Percentiles rank a stretch among this genome's conserved stretches.
Evolutionary conservation across 768 basidiomycete genomes (phyloP).

Genomic region (Collybiopsis confluens): DNA sequence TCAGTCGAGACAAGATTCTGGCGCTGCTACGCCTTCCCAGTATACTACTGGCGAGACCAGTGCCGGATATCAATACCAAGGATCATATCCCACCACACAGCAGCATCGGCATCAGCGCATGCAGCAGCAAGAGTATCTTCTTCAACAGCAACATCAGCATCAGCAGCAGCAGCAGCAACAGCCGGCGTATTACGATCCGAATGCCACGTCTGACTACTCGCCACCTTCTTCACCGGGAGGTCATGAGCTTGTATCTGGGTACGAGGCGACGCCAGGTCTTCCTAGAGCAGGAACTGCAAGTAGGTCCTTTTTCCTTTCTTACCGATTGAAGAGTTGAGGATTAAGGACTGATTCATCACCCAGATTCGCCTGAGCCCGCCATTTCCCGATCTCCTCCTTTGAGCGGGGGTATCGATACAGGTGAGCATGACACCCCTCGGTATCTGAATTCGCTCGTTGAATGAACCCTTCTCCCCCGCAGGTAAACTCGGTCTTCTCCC

Average conservation of each 20-base stretch:
- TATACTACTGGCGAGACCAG: constrained; percentile 11
- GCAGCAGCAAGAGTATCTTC: background rate
- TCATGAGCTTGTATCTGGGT: background rate
- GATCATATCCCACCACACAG: constrained; percentile 10
- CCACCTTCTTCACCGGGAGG: background rate
- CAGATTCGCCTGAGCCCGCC: constrained; percentile 1
- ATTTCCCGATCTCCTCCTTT: constrained; percentile 18
- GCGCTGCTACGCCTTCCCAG: background rate
- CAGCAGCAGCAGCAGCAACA: constrained; percentile 17
- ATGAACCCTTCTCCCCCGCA: constrained; percentile 15
- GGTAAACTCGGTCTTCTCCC: constrained; percentile 70
- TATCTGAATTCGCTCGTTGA: no score
- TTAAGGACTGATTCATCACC: no score
- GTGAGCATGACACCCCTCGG: constrained; percentile 23
- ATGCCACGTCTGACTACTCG: constrained; percentile 14
- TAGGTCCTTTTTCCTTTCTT: background rate
- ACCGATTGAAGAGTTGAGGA: background rate
- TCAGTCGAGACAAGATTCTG: constrained; percentile 40
- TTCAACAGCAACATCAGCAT: constrained; percentile 10
- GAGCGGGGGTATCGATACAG: constrained; percentile 26
- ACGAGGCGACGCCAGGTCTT: constrained; percentile 5
- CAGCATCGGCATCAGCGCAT: constrained; percentile 3
- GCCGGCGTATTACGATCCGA: constrained; percentile 32
- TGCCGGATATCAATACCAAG: constrained; percentile 16
- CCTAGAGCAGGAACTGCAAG: background rate